Base-by-base conservation (phyloP, 2,329 filamentous ascomycete genomes). In the Cercospora sp. region DNA sequence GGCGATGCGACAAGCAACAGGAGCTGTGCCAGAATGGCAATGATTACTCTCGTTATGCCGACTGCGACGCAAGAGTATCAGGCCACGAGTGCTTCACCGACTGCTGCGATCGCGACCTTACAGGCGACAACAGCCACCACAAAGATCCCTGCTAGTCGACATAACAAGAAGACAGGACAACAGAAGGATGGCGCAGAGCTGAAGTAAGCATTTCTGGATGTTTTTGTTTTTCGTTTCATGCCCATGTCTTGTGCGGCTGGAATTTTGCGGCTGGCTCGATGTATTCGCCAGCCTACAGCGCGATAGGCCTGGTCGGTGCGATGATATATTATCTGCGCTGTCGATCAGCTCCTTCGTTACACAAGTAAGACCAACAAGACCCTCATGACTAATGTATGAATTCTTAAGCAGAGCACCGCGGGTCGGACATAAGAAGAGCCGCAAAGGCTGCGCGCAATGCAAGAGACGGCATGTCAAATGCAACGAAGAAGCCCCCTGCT, bases 391-490 rank as follows among this genome's bases (percentile, higher is more conserved):
- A 55, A 69, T 66, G 65, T 64, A 69, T 63, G 60, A 48, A 55
- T 48, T 48, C 45, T 63, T 67, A 13, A 75, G 68, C 59, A 75
- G 73, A 73, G 74, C 74, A 57, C 75, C 75, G 26, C 71, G 75
- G 16, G 70, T 75, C 26, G 74, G 74, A 8, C 74, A 76, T 45
- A 75, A 74, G 69, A 76, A 76, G 61, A 73, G 71, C 20, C 65
- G 74, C 31, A 72, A 73, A 33, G 75, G 75, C 13, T 78, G 76
- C 61, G 73, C 74, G 26, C 76, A 78, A 61, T 78, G 76, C 63
- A 78, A 78, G 62, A 69, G 71, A 57, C 59, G 76, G 58, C 75
- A 76, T 68, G 75, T 78, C 18, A 78, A 76, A 74, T 78, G 76
- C 60, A 72, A 78, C 60, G 76, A 78, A 68, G 69, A 73, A 60